These are phyloP conservation scores for Pestalotiopsis sp. DNA, from an alignment of 2,329 filamentous ascomycete species.

Conservation along the genomic window DNA sequence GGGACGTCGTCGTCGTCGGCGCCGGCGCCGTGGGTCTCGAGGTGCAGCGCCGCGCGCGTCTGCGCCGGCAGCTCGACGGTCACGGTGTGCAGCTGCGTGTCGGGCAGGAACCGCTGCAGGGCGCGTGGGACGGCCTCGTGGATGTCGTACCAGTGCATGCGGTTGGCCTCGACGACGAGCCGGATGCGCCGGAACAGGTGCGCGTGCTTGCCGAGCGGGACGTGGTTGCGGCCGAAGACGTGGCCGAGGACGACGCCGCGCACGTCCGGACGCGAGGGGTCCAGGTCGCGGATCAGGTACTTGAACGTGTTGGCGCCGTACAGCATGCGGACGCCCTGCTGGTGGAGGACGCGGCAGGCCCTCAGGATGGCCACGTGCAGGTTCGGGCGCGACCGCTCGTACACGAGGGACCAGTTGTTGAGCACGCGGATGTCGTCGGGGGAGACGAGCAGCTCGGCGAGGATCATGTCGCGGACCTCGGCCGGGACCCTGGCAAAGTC, in stretches of 20 bases:
- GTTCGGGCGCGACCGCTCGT: constrained; percentile 22
- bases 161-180: constrained; percentile 44
- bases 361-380: constrained; percentile 39
- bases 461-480: constrained; percentile 35
- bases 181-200: constrained; percentile 40
- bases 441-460: constrained; percentile 30
- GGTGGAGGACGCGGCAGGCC: constrained; percentile 32
- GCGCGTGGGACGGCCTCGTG: constrained; percentile 33
- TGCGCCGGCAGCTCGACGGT: constrained; percentile 41
- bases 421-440: constrained; percentile 31
- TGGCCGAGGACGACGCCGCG: constrained; percentile 13
- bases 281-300: constrained; percentile 44
- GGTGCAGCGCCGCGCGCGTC: constrained; percentile 10
- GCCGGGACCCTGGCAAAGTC: constrained; percentile 19
- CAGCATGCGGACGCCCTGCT: constrained; percentile 40
- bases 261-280: constrained; percentile 10
- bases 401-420: constrained; percentile 31
- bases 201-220: constrained; percentile 37
- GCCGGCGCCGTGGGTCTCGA: background rate
- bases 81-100: constrained; percentile 39
- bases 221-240: constrained; percentile 29
- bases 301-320: constrained; percentile 49
- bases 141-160: constrained; percentile 26
- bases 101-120: constrained; percentile 35
- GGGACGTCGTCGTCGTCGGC: constrained; percentile 9